phyloP scores from a whole-genome alignment of 208 protist genomes.

The Acanthamoeba triangularis region DNA sequence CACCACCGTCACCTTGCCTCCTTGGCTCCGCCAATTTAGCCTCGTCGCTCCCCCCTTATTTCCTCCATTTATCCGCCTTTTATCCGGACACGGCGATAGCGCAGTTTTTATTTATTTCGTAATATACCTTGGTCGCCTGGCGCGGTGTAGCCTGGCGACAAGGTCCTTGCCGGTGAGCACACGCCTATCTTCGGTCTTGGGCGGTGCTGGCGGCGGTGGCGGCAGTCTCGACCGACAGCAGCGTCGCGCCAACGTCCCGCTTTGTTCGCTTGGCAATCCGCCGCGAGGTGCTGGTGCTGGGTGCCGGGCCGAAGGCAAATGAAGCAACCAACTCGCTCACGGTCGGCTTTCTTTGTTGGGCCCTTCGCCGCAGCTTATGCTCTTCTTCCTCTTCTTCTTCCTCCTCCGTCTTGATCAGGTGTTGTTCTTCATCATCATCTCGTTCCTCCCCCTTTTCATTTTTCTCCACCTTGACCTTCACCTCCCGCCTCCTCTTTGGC shows the following conservation, averaged over 20 bases:
- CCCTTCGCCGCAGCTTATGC: background rate
- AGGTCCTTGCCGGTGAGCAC: too few species aligned
- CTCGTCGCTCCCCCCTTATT: too few species aligned
- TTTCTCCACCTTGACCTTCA: background rate
- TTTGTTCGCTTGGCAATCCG: background rate
- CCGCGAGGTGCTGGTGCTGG: background rate
- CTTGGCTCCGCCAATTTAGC: background rate
- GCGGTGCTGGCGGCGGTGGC: too few species aligned
- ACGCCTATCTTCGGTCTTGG: too few species aligned
- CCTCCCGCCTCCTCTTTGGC: background rate
- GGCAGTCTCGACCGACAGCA: background rate
- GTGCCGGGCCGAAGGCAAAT: background rate
- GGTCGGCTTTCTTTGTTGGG: background rate
- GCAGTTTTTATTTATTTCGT: background rate
- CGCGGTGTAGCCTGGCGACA: too few species aligned
- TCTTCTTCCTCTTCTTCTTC: background rate
- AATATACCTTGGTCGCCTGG: background rate
- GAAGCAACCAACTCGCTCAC: background rate
- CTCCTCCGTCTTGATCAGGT: background rate
- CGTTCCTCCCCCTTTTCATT: background rate
- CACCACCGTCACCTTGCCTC: too few species aligned
- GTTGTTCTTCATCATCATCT: background rate
- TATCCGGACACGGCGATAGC: background rate
- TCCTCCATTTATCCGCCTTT: background rate
- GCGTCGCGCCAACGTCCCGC: too few species aligned